Conservation (phyloP, 1,284 basidiomycete species). For the Apiotrichum laibachii region DNA sequence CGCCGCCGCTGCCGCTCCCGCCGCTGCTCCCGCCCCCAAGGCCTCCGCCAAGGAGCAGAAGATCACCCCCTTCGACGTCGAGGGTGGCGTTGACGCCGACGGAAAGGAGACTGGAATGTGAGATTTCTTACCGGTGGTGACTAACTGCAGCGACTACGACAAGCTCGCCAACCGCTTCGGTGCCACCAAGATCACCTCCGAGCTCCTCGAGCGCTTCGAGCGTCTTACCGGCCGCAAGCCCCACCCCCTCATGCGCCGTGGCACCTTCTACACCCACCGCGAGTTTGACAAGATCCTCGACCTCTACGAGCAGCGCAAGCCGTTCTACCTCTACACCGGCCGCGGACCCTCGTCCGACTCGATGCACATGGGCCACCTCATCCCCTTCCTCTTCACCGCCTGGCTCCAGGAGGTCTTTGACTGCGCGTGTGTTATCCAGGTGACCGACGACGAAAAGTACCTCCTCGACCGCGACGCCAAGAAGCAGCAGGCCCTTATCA, state of each 20-base stretch:
- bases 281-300: slow-evolving; percentile 93
- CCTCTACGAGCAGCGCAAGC: slow-evolving; percentile 93
- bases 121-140: slow-evolving; percentile 13
- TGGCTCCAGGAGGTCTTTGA: slow-evolving; percentile 98
- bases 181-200: slow-evolving; percentile 73
- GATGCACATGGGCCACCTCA: slow-evolving; percentile 97
- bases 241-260: slow-evolving; percentile 85
- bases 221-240: slow-evolving; percentile 83
- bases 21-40: neutral
- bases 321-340: slow-evolving; percentile 97
- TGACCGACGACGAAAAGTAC: slow-evolving; percentile 99
- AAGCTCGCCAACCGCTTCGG: slow-evolving; percentile 94
- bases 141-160: slow-evolving; percentile 72
- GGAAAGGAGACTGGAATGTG: slow-evolving; percentile 81
- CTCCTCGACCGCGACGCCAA: slow-evolving; percentile 82
- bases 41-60: slow-evolving; percentile 63
- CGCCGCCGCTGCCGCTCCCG: slow-evolving; percentile 2
- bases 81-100: slow-evolving; percentile 83
- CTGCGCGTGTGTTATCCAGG: slow-evolving; percentile 88
- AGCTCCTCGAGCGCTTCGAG: slow-evolving; percentile 85
- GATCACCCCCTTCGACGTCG: slow-evolving; percentile 97
- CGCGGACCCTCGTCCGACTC: slow-evolving; percentile 94
- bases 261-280: slow-evolving; percentile 97
- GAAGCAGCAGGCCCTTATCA: slow-evolving; percentile 47
- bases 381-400: slow-evolving; percentile 96